These are phyloP conservation scores for Fagopyrum esculentum DNA, from an alignment of 148 eudicot genomes.

Conservation along the genomic window DNA sequence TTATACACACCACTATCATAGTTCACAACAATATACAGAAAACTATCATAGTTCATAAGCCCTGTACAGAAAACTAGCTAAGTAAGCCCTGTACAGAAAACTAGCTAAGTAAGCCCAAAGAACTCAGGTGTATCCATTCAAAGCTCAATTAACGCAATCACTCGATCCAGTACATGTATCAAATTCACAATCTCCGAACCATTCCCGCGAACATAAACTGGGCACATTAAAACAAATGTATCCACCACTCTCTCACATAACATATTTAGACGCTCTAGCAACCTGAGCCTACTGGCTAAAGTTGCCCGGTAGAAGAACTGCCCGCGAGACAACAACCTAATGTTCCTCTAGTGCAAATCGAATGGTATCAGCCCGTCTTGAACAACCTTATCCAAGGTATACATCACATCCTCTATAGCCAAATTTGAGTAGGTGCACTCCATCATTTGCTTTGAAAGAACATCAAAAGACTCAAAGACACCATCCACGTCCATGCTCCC, in stretches of 20 bases:
- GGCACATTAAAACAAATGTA: not conserved
- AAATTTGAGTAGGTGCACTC: constrained; percentile 69
- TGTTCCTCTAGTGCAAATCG: constrained; percentile 77
- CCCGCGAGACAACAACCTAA: constrained; percentile 75
- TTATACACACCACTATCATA: too few species aligned
- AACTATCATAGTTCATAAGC: too few species aligned
- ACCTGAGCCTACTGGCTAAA: constrained; percentile 75
- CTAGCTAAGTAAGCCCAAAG: too few species aligned
- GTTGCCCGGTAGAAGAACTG: constrained; percentile 85
- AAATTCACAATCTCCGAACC: not conserved
- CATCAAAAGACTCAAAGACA: constrained; percentile 65
- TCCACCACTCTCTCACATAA: constrained; percentile 19
- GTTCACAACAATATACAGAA: too few species aligned
- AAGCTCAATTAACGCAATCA: too few species aligned
- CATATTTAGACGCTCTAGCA: constrained; percentile 45
- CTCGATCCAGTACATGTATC: too few species aligned
- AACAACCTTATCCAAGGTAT: constrained; percentile 76
- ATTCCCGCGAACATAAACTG: not conserved
- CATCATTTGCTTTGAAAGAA: constrained; percentile 72
- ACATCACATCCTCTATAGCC: constrained; percentile 81
- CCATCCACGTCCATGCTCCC: constrained; percentile 51
- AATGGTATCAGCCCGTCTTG: constrained; percentile 76
- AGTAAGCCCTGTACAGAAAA: too few species aligned
- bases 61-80: too few species aligned
- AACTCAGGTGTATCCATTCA: too few species aligned